Evolutionary conservation across 495 filamentous ascomycete genomes (phyloP), one percentile per base, ranked within the genome.

Genomic region (Penicillium roqueforti): DNA sequence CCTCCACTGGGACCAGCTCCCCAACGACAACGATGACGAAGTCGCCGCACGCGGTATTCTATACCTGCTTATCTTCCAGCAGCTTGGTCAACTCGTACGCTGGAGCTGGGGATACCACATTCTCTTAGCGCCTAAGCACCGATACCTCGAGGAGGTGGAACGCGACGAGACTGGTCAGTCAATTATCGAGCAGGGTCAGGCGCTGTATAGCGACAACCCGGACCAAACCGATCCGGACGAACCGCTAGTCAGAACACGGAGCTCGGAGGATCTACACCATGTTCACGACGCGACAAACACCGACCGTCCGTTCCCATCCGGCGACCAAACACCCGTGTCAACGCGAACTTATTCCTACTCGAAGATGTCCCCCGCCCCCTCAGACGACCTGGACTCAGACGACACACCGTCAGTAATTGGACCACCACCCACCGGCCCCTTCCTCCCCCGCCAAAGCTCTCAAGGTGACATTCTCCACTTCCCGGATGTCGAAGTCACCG

Each of bases 81-180:
- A 98, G 67, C 82, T 98, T 16, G 93, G 93, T 20, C 93, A 98
- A 68, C 77, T 97, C 19, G 86, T 98, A 43, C 80, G 93, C 49
- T 98, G 93, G 93, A 97, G 89, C 58, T 98, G 95, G 95, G 93
- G 93, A 8, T 97, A 95, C 62, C 89, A 96, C 62, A 83, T 97
- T 38, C 74, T 98, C 14, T 77, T 98, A 7, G 91, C 91, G 14
- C 89, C 91, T 3, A 83, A 86, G 53, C 80, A 83, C 23, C 70
- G 67, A 18, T 78, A 69, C 42, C 43, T 72, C n/a, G 85, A 86
- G 53, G 86, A 88, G 55, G 77, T 76, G 18, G 83, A 86, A 36
- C 78, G 82, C 40, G 75, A 72, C 13, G 67, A 79, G 18, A 54
- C 25, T 2, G 76, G 80, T 36, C 66, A 70, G 13, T 67, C 74